Percentiles rank a stretch among this genome's conserved stretches.
Evolutionary conservation across 192 early-diverging fungal genomes (phyloP).

Genomic region (Rhizophagus sp.): DNA sequence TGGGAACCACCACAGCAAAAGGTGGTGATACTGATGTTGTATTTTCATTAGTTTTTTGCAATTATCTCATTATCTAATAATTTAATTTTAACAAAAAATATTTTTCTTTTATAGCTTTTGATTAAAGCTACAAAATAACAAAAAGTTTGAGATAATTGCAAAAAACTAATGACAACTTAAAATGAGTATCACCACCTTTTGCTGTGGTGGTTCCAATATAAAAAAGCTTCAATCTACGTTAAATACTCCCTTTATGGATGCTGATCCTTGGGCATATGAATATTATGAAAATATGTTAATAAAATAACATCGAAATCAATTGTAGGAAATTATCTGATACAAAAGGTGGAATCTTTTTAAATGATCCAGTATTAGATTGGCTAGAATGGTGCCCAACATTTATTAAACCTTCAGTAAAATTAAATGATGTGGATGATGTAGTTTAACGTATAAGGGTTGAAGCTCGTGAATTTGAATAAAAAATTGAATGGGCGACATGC

Average conservation of each 20-base stretch:
- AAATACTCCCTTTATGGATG: background rate
- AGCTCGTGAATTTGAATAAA: background rate
- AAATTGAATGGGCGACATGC: background rate
- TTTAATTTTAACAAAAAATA: too few relatives aligned
- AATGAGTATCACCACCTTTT: too few relatives aligned
- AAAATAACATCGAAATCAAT: background rate
- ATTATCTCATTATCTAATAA: too few relatives aligned
- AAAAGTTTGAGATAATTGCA: too few relatives aligned
- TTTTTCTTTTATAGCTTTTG: too few relatives aligned
- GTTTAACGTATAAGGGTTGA: background rate
- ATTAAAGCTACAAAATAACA: too few relatives aligned
- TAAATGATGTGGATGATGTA: background rate
- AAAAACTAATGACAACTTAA: too few relatives aligned
- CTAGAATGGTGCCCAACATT: background rate
- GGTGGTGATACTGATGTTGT: too few relatives aligned
- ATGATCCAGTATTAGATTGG: background rate
- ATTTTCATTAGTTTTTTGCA: too few relatives aligned
- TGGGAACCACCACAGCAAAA: too few relatives aligned
- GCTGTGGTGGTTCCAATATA: too few relatives aligned
- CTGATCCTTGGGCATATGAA: slow-evolving; percentile 7
- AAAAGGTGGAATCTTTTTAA: background rate
- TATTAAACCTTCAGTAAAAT: background rate
- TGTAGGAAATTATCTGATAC: background rate
- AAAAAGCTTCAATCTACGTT: background rate
- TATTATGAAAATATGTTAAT: background rate